These are phyloP conservation scores for Cercospora berteroae DNA, from an alignment of 2,329 filamentous ascomycete species.

Conservation along the genomic window DNA sequence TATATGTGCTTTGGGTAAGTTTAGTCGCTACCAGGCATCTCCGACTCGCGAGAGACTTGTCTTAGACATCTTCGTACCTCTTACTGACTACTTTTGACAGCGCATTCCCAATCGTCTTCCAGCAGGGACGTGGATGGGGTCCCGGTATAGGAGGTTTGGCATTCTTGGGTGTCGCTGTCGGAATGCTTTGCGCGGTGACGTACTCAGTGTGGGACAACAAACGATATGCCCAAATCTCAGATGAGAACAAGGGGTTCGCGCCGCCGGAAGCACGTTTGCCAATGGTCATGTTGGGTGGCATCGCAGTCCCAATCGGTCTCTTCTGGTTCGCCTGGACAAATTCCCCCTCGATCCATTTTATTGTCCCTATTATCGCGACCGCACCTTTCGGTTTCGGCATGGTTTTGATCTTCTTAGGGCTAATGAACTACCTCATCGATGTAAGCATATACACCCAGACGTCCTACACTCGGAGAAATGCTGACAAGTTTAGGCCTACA, in stretches of 20 bases:
- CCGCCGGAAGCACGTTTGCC: slow-evolving; percentile 66
- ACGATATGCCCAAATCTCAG: slow-evolving; percentile 50
- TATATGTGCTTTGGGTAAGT: slow-evolving; percentile 51
- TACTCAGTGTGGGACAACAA: slow-evolving; percentile 56
- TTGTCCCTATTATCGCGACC: slow-evolving; percentile 50
- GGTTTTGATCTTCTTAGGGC: slow-evolving; percentile 64
- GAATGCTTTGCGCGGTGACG: slow-evolving; percentile 59
- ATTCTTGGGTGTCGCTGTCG: slow-evolving; percentile 67
- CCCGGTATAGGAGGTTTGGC: slow-evolving; percentile 60
- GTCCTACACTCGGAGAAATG: too few species aligned
- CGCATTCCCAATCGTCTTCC: slow-evolving; percentile 59
- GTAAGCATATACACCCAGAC: slow-evolving; percentile 12
- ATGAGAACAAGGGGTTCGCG: slow-evolving; percentile 53
- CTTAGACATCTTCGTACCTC: too few species aligned
- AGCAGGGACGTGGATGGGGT: slow-evolving; percentile 58
- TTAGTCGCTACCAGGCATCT: too few species aligned
- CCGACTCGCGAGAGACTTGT: too few species aligned
- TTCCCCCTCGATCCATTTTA: slow-evolving; percentile 56
- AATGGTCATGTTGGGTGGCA: slow-evolving; percentile 60
- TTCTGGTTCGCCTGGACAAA: slow-evolving; percentile 71
- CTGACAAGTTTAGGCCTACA: slow-evolving; percentile 33
- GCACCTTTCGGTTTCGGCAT: slow-evolving; percentile 59
- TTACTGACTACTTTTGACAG: too few species aligned
- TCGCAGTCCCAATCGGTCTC: slow-evolving; percentile 60
- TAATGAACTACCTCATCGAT: slow-evolving; percentile 68